Percentiles rank a stretch among this genome's conserved stretches.
These are phyloP conservation scores for Casaregolazyma suthepensis DNA, from an alignment of 1,139 yeast species.

Conservation along the genomic window DNA sequence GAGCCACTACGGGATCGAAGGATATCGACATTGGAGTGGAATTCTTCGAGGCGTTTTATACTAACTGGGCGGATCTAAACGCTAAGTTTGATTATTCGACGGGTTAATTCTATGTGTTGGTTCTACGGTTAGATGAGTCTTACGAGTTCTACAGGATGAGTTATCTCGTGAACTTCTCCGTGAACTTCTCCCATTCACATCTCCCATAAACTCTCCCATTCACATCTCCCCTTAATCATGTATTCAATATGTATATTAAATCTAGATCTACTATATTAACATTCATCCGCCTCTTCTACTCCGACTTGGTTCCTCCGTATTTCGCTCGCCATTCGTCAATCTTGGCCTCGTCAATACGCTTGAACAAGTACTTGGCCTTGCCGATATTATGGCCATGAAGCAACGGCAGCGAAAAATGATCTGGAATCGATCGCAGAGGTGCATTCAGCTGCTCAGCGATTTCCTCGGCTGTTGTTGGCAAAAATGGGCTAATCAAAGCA, in stretches of 20 bases:
- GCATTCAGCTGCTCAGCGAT: conserved; percentile 78
- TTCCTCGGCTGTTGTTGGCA: conserved; percentile 74
- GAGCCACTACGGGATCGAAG: conserved; percentile 67
- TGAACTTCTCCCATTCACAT: too few species aligned
- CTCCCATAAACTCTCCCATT: neutral
- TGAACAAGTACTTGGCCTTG: conserved; percentile 85
- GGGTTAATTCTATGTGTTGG: too few species aligned
- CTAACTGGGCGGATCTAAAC: conserved; percentile 50
- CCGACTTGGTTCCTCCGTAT: conserved; percentile 52
- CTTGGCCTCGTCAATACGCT: conserved; percentile 84
- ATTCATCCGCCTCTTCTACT: neutral
- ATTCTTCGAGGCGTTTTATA: conserved; percentile 58
- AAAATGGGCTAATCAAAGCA: conserved; percentile 75
- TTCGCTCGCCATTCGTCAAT: conserved; percentile 79
- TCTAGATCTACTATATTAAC: neutral
- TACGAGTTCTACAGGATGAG: too few species aligned
- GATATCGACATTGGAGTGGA: conserved; percentile 64
- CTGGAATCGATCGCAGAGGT: conserved; percentile 72
- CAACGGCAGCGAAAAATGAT: conserved; percentile 62
- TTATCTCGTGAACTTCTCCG: too few species aligned
- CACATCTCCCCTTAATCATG: neutral
- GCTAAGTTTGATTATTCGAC: conserved; percentile 30
- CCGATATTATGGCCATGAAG: conserved; percentile 82
- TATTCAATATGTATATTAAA: neutral
- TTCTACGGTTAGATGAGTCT: too few species aligned